These are phyloP conservation scores for Wickerhamiella lipophila DNA, from an alignment of 805 yeast species.

Conservation along the genomic window DNA sequence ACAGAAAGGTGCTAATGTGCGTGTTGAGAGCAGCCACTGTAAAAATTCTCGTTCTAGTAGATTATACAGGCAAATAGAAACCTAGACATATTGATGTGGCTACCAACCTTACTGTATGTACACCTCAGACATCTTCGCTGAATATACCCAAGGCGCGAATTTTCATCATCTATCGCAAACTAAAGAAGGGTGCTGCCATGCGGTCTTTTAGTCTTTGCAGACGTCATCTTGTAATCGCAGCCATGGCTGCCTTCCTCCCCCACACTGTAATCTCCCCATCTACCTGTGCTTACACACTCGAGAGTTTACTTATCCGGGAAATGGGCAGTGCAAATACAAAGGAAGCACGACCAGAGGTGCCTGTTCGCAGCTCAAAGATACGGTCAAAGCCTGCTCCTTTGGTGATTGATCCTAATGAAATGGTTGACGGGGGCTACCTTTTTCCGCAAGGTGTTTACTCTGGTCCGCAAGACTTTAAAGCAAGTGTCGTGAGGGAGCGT, in stretches of 20 bases:
- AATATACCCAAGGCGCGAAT: too few species aligned
- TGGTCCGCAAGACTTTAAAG: constrained; percentile 59
- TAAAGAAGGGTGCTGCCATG: background rate
- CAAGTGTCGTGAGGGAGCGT: constrained; percentile 55
- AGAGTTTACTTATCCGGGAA: background rate
- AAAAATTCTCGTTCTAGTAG: too few species aligned
- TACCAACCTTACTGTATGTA: too few species aligned
- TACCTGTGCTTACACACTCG: background rate
- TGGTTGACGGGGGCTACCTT: constrained; percentile 85
- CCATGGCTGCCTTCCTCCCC: background rate
- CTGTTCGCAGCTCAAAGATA: constrained; percentile 3
- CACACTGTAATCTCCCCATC: background rate
- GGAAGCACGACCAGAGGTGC: constrained; percentile 17
- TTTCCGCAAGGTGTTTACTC: constrained; percentile 87
- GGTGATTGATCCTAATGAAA: constrained; percentile 35
- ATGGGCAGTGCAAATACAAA: constrained; percentile 26
- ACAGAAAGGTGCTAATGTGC: too few species aligned
- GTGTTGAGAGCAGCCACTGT: too few species aligned
- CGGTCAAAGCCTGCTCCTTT: constrained; percentile 16
- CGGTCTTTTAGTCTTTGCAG: background rate
- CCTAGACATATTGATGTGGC: too few species aligned
- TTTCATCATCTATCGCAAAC: too few species aligned
- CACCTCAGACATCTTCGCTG: too few species aligned
- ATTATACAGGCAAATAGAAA: too few species aligned
- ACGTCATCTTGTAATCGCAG: background rate